Evolutionary conservation across 2,329 filamentous ascomycete genomes (phyloP), one percentile per base, ranked within the genome.

Genomic region (Corniculantispora saksenae): DNA sequence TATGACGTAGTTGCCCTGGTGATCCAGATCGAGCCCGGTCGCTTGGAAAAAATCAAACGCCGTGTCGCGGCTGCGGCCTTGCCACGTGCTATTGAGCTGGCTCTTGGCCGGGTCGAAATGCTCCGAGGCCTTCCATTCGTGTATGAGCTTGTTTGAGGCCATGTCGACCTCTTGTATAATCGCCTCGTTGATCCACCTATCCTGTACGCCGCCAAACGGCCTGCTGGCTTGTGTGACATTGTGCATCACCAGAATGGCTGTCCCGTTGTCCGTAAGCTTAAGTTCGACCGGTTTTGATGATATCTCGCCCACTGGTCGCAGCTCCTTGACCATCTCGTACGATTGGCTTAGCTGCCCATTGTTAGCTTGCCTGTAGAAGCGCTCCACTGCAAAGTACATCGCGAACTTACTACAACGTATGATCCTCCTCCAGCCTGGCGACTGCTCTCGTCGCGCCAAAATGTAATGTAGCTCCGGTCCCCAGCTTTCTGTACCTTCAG

Each of bases 31-130:
- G 40, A 87, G 78, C 40, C 82, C 83, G 74, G 87, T 87, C 73
- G 87, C 82, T 71, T 86, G 84, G 72, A 86, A 86, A 67, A 82
- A 86, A 69, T 87, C 85, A 74, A 83, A 87, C 1, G 79, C 51
- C 69, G 69, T 43, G 70, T 72, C 55, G 4, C 17, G 32, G 17
- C 38, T 32, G 29, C 66, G 70, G 5, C 73, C 72, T 23, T 67
- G 65, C 21, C 69, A 65, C n/a, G 67, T 64, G n/a, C 67, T 61
- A 2, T 59, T 40, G 25, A 66, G 62, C n/a, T 68, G 56, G 38
- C 61, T 70, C n/a, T 69, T 65, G 19, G 53, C 35, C 29, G 71
- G 38, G 2, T 62, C 32, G n/a, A 76, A 74, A 66, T 77, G 72
- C 19, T 78, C 70, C 1, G 69, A 72, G 3, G 72, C 68, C 32